Base-by-base conservation (phyloP, 768 basidiomycete genomes). In the Polyporus arcularius region DNA sequence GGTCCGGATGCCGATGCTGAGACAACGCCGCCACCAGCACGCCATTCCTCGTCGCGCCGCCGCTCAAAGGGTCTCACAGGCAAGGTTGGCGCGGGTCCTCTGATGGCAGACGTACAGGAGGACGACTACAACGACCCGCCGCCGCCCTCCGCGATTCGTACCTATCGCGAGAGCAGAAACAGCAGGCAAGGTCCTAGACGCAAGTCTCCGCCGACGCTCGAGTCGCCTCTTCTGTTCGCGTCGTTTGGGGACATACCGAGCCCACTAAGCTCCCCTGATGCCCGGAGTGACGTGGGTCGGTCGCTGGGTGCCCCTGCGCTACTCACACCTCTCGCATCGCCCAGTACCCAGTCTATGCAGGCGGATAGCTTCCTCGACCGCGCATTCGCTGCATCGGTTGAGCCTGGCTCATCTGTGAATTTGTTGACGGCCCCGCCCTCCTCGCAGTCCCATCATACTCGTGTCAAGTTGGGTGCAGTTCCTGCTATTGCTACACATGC, bases 81-180 rank as follows among this genome's bases (percentile, higher is more conserved):
- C 7, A 50, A 26, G 63, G 58, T 46, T 56, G 65, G 31, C 64
- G 62, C 47, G 62, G 58, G 47, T 31, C 51, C 32, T 61, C 69
- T 28, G 35, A 61, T 55, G 69, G n/a, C 50, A n/a, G 47, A 55
- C 9, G 57, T 57, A 18, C 54, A 57, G 18, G 61, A 62, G 42
- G 58, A 64, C 35, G 63, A 50, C 35, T 76, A 74, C 57, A 69
- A 76, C 51, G 80, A 82, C 62, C 78, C 74, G 2, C 80, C 81
- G 12, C 81, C 76, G 2, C 70, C 72, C 3, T 75, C 76, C 21
- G 62, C 67, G 41, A 71, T 76, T 31, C 68, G 60, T 48, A 72
- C 67, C 39, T 76, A 75, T 54, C 67, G 72, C 18, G 65, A 65
- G 18, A 65, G 59, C 47, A 65, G 66, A 57, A 58, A 41, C 41